These are phyloP conservation scores for Trichothecium roseum DNA, from an alignment of 2,329 filamentous ascomycete genomes.

Conservation along the genomic window DNA sequence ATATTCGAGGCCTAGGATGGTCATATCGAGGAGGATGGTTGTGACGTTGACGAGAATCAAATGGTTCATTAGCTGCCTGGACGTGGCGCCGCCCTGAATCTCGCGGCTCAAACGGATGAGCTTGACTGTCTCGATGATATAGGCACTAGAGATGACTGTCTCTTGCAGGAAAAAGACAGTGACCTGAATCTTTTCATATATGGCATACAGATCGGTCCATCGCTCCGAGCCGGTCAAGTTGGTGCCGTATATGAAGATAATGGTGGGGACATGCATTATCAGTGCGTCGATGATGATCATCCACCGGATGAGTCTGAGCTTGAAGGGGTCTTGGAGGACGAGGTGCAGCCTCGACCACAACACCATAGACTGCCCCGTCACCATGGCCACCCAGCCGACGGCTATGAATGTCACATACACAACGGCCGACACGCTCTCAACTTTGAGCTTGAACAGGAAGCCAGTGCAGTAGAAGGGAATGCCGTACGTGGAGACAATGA, in stretches of 20 bases:
- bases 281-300: constrained; percentile 49
- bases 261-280: constrained; percentile 41
- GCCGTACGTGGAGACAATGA: constrained; percentile 21
- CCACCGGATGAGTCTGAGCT: constrained; percentile 37
- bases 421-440: not conserved
- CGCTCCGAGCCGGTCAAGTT: constrained; percentile 19
- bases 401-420: constrained; percentile 12
- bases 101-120: constrained; percentile 24
- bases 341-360: constrained; percentile 54
- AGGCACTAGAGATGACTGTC: constrained; percentile 39
- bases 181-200: constrained; percentile 45
- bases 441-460: constrained; percentile 36
- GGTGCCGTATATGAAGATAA: constrained; percentile 43
- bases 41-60: constrained; percentile 28
- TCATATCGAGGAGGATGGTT: constrained; percentile 27
- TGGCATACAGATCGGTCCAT: constrained; percentile 23
- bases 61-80: constrained; percentile 13
- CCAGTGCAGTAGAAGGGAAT: constrained; percentile 28
- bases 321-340: constrained; percentile 36
- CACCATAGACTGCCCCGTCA: constrained; percentile 51
- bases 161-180: constrained; percentile 47
- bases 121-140: constrained; percentile 41
- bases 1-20: constrained; percentile 17
- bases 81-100: constrained; percentile 1
- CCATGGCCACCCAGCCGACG: constrained; percentile 32